A percentile compares a stretch with the other conserved stretches of the same genome.
Conservation (phyloP, 345 rosid species). For the Dipteronia dyeriana region DNA sequence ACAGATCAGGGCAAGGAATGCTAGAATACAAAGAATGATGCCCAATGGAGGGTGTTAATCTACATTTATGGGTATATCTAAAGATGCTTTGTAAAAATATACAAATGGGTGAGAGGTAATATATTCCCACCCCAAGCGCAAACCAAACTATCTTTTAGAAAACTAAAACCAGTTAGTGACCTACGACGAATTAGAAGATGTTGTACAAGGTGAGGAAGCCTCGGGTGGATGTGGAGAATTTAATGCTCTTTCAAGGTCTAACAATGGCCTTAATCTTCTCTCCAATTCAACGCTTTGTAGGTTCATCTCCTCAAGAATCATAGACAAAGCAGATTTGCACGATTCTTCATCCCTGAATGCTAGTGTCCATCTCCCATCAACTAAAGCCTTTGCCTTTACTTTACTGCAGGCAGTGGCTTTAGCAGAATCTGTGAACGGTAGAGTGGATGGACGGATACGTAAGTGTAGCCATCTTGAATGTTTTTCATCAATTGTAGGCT, state of each 20-base stretch:
- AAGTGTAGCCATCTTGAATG: conserved; percentile 87
- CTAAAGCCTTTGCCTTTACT: conserved; percentile 60
- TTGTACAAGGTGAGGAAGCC: conserved; percentile 24
- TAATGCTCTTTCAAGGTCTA: conserved; percentile 51
- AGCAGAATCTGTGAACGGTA: conserved; percentile 62
- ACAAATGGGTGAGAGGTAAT: conserved; percentile 31
- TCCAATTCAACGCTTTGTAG: conserved; percentile 70
- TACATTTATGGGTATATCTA: conserved; percentile 44
- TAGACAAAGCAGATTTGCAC: conserved; percentile 68
- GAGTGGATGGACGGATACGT: conserved; percentile 76
- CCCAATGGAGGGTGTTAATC: conserved; percentile 38
- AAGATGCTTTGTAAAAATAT: conserved; percentile 30
- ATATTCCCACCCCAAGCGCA: conserved; percentile 34
- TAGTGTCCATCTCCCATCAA: conserved; percentile 95
- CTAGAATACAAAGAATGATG: conserved; percentile 50
- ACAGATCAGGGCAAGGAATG: conserved; percentile 29
- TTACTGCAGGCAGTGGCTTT: conserved; percentile 43
- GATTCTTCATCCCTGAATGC: conserved; percentile 83
- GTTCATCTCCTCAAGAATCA: conserved; percentile 65
- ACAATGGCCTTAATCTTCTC: conserved; percentile 67
- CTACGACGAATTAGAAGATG: conserved; percentile 22
- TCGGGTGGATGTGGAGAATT: conserved; percentile 22
- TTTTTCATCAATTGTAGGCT: conserved; percentile 88
- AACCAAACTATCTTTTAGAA: conserved; percentile 20
- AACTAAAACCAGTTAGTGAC: conserved; percentile 25